These are phyloP conservation scores for Apiospora koreana DNA, from an alignment of 2,329 filamentous ascomycete genomes.

Conservation along the genomic window DNA sequence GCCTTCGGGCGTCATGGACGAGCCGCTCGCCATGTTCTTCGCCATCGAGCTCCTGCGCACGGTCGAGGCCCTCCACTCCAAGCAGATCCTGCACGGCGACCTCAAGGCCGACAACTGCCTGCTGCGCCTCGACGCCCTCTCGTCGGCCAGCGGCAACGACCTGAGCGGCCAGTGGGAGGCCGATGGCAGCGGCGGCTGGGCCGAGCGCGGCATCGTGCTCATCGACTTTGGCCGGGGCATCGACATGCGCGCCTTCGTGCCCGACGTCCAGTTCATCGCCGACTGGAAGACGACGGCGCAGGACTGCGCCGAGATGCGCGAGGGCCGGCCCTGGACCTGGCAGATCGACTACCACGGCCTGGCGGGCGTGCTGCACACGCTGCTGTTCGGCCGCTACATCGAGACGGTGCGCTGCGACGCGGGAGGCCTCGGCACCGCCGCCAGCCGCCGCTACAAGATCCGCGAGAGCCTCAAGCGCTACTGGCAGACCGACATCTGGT, in stretches of 20 bases:
- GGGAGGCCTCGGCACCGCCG: conserved; percentile 55
- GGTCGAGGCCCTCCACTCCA: conserved; percentile 80
- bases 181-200: conserved; percentile 78
- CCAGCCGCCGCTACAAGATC: conserved; percentile 72
- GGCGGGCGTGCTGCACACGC: conserved; percentile 81
- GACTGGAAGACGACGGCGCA: conserved; percentile 89
- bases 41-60: conserved; percentile 87
- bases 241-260: conserved; percentile 83
- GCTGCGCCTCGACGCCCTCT: conserved; percentile 69
- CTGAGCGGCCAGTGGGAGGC: conserved; percentile 69
- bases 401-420: conserved; percentile 67
- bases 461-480: conserved; percentile 87
- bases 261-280: conserved; percentile 83
- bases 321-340: conserved; percentile 93
- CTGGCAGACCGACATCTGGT: conserved; percentile 95
- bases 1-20: conserved; percentile 77
- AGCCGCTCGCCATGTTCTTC: conserved; percentile 93
- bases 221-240: conserved; percentile 96
- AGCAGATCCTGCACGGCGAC: conserved; percentile 84
- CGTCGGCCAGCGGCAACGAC: conserved; percentile 31
- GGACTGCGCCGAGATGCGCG: conserved; percentile 94
- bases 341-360: conserved; percentile 96
- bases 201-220: conserved; percentile 74
- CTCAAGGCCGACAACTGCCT: conserved; percentile 96
- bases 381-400: conserved; percentile 95